Percentiles rank a stretch among this genome's conserved stretches.
Conservation (phyloP, 805 yeast genomes). For the Kodamaea sagamina region DNA sequence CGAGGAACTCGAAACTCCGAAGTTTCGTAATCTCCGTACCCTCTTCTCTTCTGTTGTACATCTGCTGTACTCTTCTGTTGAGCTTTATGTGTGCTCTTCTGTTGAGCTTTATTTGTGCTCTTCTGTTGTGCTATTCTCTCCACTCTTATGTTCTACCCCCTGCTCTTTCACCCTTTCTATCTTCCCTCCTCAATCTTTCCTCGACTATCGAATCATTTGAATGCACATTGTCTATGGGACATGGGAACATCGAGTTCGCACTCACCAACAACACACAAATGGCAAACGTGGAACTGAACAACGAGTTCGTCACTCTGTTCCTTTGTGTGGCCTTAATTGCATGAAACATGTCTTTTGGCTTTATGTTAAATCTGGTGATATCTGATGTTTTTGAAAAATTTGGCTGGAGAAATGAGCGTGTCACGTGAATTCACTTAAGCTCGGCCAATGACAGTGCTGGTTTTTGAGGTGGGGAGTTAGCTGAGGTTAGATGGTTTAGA, state of each 20-base stretch:
- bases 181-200: constrained; percentile 25
- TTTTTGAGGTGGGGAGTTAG: background rate
- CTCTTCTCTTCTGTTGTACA: no score
- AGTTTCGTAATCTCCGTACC: no score
- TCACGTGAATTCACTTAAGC: constrained; percentile 9
- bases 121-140: no score
- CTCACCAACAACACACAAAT: constrained; percentile 60
- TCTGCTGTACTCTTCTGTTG: no score
- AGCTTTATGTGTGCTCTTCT: no score
- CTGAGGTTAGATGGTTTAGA: background rate
- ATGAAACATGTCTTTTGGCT: constrained; percentile 39
- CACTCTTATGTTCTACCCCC: no score
- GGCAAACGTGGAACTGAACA: constrained; percentile 74
- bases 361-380: background rate
- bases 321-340: constrained; percentile 57
- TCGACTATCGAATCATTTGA: constrained; percentile 44
- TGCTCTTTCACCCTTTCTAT: background rate
- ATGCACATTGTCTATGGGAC: constrained; percentile 45
- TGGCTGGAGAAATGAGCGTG: background rate
- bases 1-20: no score
- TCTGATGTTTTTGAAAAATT: constrained; percentile 9
- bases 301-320: constrained; percentile 57
- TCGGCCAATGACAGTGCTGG: constrained; percentile 9
- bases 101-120: no score
- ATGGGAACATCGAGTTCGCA: constrained; percentile 53